A percentile compares a stretch with the other conserved stretches of the same genome.
These are phyloP conservation scores for Comarum palustre DNA, from an alignment of 306 rosid genomes.

Conservation along the genomic window DNA sequence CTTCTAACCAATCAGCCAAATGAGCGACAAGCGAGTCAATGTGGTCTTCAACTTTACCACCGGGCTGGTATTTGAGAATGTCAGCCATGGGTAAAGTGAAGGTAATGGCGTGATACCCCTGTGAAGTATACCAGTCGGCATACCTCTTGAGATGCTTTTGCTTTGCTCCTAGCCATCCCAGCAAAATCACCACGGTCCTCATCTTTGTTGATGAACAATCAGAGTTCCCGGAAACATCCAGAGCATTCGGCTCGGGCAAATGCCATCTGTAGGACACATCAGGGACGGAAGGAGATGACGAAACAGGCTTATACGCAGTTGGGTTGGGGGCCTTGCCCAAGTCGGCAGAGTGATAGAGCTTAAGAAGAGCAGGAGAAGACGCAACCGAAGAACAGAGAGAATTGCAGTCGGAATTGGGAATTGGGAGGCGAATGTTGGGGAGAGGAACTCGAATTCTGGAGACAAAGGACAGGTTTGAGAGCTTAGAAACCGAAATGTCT, in stretches of 20 bases:
- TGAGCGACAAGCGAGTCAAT: slow-evolving; percentile 69
- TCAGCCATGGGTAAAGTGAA: slow-evolving; percentile 94
- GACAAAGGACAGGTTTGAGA: slow-evolving; percentile 48
- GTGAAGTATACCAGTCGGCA: slow-evolving; percentile 93
- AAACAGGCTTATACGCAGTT: slow-evolving; percentile 19
- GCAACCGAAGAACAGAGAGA: slow-evolving; percentile 37
- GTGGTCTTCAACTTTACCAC: slow-evolving; percentile 83
- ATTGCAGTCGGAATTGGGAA: slow-evolving; percentile 31
- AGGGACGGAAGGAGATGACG: slow-evolving; percentile 31
- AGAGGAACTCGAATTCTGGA: slow-evolving; percentile 54
- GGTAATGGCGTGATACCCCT: slow-evolving; percentile 82
- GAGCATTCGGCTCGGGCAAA: slow-evolving; percentile 60
- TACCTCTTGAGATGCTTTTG: slow-evolving; percentile 82
- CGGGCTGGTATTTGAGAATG: slow-evolving; percentile 62
- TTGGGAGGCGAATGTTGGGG: slow-evolving; percentile 50
- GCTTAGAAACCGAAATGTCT: slow-evolving; percentile 57
- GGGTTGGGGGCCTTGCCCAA: slow-evolving; percentile 43
- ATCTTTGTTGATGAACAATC: slow-evolving; percentile 49
- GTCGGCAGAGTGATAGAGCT: slow-evolving; percentile 61
- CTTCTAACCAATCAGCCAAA: slow-evolving; percentile 91
- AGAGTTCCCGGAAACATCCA: slow-evolving; percentile 39
- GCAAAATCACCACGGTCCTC: slow-evolving; percentile 85
- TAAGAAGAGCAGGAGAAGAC: slow-evolving; percentile 47
- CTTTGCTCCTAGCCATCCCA: slow-evolving; percentile 99
- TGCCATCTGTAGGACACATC: slow-evolving; percentile 89